Evolutionary conservation across 2,329 filamentous ascomycete species (phyloP), one percentile per base, ranked within the genome.

Genomic region (Penicillium psychrosexuale): DNA sequence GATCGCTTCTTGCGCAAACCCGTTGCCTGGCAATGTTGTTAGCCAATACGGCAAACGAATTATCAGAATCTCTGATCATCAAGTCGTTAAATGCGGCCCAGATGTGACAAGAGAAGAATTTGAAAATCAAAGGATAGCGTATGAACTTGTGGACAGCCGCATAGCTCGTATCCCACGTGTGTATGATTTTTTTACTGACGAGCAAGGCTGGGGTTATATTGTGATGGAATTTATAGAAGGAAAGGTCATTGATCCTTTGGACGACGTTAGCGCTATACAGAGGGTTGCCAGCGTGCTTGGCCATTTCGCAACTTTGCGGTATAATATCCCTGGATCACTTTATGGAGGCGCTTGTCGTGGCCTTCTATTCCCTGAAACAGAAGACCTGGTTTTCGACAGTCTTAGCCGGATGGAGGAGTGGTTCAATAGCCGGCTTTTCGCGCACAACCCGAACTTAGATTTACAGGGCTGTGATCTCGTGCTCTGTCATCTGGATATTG

Each of bases 391-490:
- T 22, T 58, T 64, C 24, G 37, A 58, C 3, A 61, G 31, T 50
- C 47, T 56, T 40, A 42, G 55, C 3, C 47, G 40, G 22, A 62
- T 62, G 37, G 61, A 63, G 51, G 47, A 58, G 51, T 61, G 56
- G 55, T 64, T 63, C 12, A 64, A 62, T 56, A 64, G 57, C 51
- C 47, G 54, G 31, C 58, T 63, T 17, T 53, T 61, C 36, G 12
- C 39, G 13, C 40, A 56, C 4, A 52, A 61, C 12, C 52, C 52
- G 42, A 54, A 33, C 15, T 11, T 60, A 5, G 13, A 0, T 36
- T 52, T 59, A 2, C 47, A 42, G 24, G 30, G 31, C 42, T 47
- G 15, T n/a, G 30, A 59, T 3, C 34, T 59, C 19, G 57, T 61
- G 17, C 46, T 58, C 38, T 60, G 57, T 34, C 51, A 61, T 45